Conservation (phyloP, 495 filamentous ascomycete species). For the Aspergillus olivimuriae region DNA sequence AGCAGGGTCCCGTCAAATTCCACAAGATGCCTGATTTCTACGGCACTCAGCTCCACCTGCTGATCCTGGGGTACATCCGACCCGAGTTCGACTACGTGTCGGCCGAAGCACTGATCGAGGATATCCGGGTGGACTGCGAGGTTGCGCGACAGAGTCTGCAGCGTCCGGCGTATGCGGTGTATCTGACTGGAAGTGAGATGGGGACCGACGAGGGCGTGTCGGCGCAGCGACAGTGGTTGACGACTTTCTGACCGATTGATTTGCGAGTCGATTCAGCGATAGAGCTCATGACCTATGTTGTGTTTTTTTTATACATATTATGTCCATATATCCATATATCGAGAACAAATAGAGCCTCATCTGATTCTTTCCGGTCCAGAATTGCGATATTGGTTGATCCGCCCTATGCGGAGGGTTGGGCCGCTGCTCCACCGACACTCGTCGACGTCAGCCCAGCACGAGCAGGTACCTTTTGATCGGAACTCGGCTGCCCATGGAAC, state of each 20-base stretch:
- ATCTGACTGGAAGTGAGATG: slow-evolving; percentile 24
- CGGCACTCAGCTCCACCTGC: slow-evolving; percentile 64
- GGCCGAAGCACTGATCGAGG: slow-evolving; percentile 74
- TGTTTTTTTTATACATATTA: no score
- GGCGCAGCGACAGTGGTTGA: slow-evolving; percentile 32
- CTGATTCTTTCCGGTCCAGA: not conserved
- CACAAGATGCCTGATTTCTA: slow-evolving; percentile 71
- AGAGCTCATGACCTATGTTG: no score
- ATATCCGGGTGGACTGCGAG: slow-evolving; percentile 83
- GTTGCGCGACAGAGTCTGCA: slow-evolving; percentile 70
- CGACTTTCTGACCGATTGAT: slow-evolving; percentile 18
- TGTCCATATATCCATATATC: no score
- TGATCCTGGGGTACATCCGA: slow-evolving; percentile 81
- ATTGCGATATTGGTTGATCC: no score
- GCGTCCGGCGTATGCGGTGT: slow-evolving; percentile 58
- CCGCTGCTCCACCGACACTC: slow-evolving; percentile 8
- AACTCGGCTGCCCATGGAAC: not conserved
- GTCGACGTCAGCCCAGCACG: slow-evolving; percentile 14
- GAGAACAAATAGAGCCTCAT: not conserved
- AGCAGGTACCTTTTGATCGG: not conserved
- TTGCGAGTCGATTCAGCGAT: no score
- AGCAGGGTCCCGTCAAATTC: slow-evolving; percentile 22
- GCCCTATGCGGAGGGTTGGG: slow-evolving; percentile 1
- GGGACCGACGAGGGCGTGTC: slow-evolving; percentile 15
- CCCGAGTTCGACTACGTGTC: slow-evolving; percentile 83